Evolutionary conservation across 179 eudicot species (phyloP).

Genomic region (Silene coronaria): DNA sequence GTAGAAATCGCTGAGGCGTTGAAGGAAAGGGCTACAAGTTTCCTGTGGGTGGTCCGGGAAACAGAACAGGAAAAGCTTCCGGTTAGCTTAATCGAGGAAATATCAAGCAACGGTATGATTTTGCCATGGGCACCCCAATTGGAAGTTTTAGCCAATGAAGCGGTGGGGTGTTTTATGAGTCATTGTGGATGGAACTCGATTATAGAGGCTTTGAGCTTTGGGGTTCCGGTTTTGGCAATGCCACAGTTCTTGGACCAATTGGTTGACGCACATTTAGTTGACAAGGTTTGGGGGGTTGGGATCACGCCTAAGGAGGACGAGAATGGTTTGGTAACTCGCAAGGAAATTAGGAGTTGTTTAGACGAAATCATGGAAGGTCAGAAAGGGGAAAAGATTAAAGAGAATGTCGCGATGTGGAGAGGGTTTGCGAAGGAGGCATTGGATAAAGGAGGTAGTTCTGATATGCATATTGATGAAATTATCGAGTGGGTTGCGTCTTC

Average conservation of each 20-base stretch:
- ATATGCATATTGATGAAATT: slow-evolving; percentile 15
- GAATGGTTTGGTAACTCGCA: neutral
- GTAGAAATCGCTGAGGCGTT: slow-evolving; percentile 10
- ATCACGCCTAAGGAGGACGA: neutral
- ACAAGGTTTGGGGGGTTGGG: neutral
- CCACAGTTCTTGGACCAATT: slow-evolving; percentile 11
- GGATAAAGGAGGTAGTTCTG: slow-evolving; percentile 15
- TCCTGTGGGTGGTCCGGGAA: slow-evolving; percentile 15
- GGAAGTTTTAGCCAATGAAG: slow-evolving; percentile 7
- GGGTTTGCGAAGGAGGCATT: slow-evolving; percentile 1
- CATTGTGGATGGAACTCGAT: slow-evolving; percentile 16
- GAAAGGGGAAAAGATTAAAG: slow-evolving; percentile 10
- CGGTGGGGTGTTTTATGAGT: slow-evolving; percentile 14
- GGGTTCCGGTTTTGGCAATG: slow-evolving; percentile 16
- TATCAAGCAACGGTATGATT: slow-evolving; percentile 6
- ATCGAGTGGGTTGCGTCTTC: slow-evolving; percentile 13
- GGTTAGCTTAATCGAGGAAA: neutral
- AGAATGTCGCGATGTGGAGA: slow-evolving; percentile 14
- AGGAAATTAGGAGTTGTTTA: slow-evolving; percentile 9
- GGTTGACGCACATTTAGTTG: slow-evolving; percentile 16
- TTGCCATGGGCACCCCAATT: slow-evolving; percentile 11
- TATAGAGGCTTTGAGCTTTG: slow-evolving; percentile 12
- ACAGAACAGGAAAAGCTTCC: slow-evolving; percentile 11
- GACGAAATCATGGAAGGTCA: slow-evolving; percentile 9
- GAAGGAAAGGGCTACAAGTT: neutral